Base-by-base conservation (phyloP, 768 basidiomycete genomes). In the Steccherinum ochraceum region DNA sequence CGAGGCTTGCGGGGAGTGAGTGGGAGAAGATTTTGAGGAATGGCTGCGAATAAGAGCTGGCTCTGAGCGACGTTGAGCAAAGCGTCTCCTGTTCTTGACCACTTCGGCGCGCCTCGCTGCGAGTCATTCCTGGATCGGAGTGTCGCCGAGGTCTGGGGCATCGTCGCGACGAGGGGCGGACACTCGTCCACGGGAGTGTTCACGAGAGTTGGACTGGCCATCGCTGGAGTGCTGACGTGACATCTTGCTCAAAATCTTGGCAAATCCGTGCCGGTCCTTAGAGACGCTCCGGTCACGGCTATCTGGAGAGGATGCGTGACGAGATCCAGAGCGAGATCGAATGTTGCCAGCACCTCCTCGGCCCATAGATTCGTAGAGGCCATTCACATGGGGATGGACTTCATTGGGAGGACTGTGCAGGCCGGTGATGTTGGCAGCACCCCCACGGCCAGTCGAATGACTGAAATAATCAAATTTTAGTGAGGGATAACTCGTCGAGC, bases 391-490 rank as follows among this genome's bases (percentile, higher is more conserved):
- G 26, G 59, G 46, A 30, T 46, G 35, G 12, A n/a, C 40, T 13
- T 67, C 66, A 10, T 45, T 48, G 13, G 52, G 48, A 11, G 66
- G 68, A 43, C 50, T 45, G 45, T 52, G 56, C 30, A 56, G 49
- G 18, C 48, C 12, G 4, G 75, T 77, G 19, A 86, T 58, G 55
- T 87, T 87, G 2, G 80, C 86, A 4, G 64, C 54, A n/a, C 86
- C 85, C 27, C 86, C 85, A 46, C 86, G 79, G 42, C 84, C 84
- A 0, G 77, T 80, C 3, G 83, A 85, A 61, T 86, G 83, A 12
- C 81, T 83, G 49, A n/a, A n/a, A n/a, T n/a, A n/a, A n/a, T n/a
- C n/a, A n/a, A n/a, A n/a, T n/a, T n/a, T n/a, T n/a, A n/a, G n/a
- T n/a, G n/a, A n/a, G n/a, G n/a, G n/a, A n/a, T n/a, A n/a, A n/a